A percentile compares a stretch with the other conserved stretches of the same genome.
Conservation (phyloP, 306 rosid genomes). For the Cicer judaicum region DNA sequence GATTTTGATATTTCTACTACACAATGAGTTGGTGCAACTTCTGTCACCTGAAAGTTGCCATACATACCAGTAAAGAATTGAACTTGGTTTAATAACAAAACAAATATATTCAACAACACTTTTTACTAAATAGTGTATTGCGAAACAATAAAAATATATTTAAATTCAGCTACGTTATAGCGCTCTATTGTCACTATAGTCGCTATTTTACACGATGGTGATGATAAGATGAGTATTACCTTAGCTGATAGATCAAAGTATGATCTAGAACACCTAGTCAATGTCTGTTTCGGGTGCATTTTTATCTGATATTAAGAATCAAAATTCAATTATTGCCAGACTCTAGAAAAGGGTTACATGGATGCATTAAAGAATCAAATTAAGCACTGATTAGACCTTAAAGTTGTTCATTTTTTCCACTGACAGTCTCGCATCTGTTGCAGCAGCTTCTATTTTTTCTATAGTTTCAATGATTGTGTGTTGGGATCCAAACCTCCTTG, state of each 20-base stretch:
- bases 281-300: constrained; percentile 58
- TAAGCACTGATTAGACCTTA: constrained; percentile 48
- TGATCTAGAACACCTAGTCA: constrained; percentile 72
- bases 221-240: constrained; percentile 51
- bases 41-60: constrained; percentile 67
- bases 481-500: constrained; percentile 64
- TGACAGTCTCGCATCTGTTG: constrained; percentile 61
- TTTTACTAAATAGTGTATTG: too few relatives aligned
- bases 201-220: not conserved
- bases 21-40: constrained; percentile 80
- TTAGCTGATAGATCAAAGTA: constrained; percentile 66
- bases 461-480: constrained; percentile 67
- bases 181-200: too few relatives aligned
- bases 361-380: not conserved
- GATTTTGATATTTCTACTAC: constrained; percentile 78
- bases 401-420: constrained; percentile 62
- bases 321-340: constrained; percentile 14
- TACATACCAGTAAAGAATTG: constrained; percentile 19
- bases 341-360: not conserved
- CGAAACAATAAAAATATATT: too few relatives aligned
- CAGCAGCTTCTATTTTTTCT: constrained; percentile 82
- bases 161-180: too few relatives aligned
- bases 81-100: not conserved
- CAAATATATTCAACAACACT: not conserved
- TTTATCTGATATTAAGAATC: constrained; percentile 56